Conservation (phyloP, 495 filamentous ascomycete genomes). For the Clohesyomyces aquaticus region DNA sequence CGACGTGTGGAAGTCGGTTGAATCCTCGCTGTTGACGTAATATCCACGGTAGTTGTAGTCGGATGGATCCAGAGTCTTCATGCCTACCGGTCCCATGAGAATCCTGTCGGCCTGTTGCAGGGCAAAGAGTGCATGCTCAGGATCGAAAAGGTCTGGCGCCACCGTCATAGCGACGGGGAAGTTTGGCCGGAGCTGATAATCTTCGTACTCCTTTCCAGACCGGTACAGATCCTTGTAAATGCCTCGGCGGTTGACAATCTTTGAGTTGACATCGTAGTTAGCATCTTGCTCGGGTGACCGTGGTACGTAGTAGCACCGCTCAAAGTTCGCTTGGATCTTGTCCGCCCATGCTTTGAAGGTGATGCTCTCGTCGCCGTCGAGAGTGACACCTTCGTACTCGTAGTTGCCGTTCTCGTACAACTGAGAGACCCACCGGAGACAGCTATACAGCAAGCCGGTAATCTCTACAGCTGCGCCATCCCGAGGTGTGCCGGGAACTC, state of each 20-base stretch:
- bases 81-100: slow-evolving; percentile 85
- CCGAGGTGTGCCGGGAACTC: slow-evolving; percentile 91
- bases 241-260: slow-evolving; percentile 80
- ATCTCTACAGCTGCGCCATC: slow-evolving; percentile 97
- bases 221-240: slow-evolving; percentile 98
- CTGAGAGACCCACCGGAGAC: slow-evolving; percentile 74
- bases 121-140: slow-evolving; percentile 72
- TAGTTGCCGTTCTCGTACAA: slow-evolving; percentile 70
- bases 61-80: slow-evolving; percentile 91
- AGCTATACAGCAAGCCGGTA: slow-evolving; percentile 87
- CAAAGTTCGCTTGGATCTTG: slow-evolving; percentile 83
- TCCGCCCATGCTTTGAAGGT: slow-evolving; percentile 79
- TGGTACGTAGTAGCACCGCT: slow-evolving; percentile 87
- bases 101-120: slow-evolving; percentile 76
- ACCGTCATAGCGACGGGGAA: slow-evolving; percentile 96
- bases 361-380: slow-evolving; percentile 61
- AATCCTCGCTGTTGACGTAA: slow-evolving; percentile 95
- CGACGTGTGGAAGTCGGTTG: slow-evolving; percentile 79
- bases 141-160: slow-evolving; percentile 83
- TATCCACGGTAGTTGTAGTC: slow-evolving; percentile 92
- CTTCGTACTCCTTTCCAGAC: slow-evolving; percentile 91
- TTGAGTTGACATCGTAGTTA: slow-evolving; percentile 77
- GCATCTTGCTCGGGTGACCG: slow-evolving; percentile 65
- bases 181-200: slow-evolving; percentile 94
- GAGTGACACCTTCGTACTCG: slow-evolving; percentile 69